Evolutionary conservation across 805 yeast species (phyloP).

Genomic region (Naumovozyma castellii): DNA sequence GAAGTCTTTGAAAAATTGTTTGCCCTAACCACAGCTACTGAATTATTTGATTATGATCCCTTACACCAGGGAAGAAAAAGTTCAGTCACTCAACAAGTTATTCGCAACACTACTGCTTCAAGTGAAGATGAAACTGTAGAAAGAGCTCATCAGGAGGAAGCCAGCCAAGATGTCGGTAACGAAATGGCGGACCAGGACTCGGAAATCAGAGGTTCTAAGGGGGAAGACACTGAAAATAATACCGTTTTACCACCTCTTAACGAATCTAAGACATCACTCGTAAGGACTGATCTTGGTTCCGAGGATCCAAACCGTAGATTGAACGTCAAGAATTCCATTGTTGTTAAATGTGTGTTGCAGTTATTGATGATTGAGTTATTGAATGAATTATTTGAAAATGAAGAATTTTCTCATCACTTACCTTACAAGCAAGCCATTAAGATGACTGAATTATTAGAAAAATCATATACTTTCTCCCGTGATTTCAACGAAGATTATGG

Average conservation of each 20-base stretch:
- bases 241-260: constrained; percentile 1
- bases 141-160: constrained; percentile 28
- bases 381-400: constrained; percentile 70
- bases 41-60: constrained; percentile 53
- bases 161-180: constrained; percentile 30
- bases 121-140: constrained; percentile 27
- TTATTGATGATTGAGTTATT: constrained; percentile 78
- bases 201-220: constrained; percentile 1
- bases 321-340: constrained; percentile 62
- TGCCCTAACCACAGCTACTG: constrained; percentile 75
- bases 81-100: constrained; percentile 4
- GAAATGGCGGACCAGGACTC: constrained; percentile 29
- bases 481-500: constrained; percentile 84
- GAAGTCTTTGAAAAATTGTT: constrained; percentile 61
- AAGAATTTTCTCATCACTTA: constrained; percentile 52
- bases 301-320: constrained; percentile 37
- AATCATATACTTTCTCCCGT: constrained; percentile 74
- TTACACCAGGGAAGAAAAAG: constrained; percentile 27
- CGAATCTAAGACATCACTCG: too few species aligned
- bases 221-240: not conserved
- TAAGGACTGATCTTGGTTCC: too few species aligned
- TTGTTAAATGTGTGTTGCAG: constrained; percentile 86
- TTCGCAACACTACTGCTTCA: constrained; percentile 21
- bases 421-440: constrained; percentile 57
- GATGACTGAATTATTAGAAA: constrained; percentile 50